A percentile compares a stretch with the other conserved stretches of the same genome.
phyloP scores from a whole-genome alignment of 2,329 filamentous ascomycete genomes.

The Fusarium burgessii region DNA sequence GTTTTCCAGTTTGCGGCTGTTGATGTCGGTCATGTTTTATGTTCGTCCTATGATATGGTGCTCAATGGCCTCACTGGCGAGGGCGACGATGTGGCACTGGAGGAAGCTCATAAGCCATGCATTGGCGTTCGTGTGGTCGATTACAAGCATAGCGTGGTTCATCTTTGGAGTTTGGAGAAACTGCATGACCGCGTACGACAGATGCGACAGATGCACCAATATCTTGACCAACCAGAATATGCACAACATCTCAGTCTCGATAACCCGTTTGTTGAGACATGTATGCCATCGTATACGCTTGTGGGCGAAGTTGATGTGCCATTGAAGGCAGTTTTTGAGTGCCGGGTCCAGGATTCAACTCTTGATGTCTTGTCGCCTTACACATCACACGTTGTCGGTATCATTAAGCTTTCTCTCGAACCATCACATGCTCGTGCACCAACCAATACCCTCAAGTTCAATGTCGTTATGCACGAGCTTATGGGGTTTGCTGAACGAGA shows the following conservation, averaged over 20 bases:
- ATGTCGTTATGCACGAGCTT: constrained; percentile 97
- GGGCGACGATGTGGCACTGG: constrained; percentile 83
- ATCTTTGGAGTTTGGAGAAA: constrained; percentile 95
- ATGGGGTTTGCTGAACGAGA: constrained; percentile 95
- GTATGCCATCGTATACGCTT: constrained; percentile 91
- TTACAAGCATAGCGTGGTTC: constrained; percentile 86
- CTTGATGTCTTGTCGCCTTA: constrained; percentile 93
- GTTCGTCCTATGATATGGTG: constrained; percentile 96
- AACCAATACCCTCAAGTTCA: constrained; percentile 94
- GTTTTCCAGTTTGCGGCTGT: constrained; percentile 96
- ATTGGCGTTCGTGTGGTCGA: constrained; percentile 91
- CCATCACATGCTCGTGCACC: constrained; percentile 94
- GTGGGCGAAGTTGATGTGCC: constrained; percentile 95
- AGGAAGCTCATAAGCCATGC: constrained; percentile 87
- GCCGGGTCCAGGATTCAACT: constrained; percentile 91
- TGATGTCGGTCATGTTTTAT: constrained; percentile 86
- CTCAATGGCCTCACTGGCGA: constrained; percentile 90
- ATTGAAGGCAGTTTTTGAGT: constrained; percentile 91
- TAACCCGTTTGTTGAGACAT: constrained; percentile 92
- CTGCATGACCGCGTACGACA: constrained; percentile 85
- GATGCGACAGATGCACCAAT: constrained; percentile 98
- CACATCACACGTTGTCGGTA: constrained; percentile 89
- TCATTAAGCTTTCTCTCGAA: constrained; percentile 90
- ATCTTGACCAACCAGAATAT: constrained; percentile 94
- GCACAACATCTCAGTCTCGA: constrained; percentile 91